Conservation (phyloP, 176 grass and related monocot species). For the Melocanna baccifera region DNA sequence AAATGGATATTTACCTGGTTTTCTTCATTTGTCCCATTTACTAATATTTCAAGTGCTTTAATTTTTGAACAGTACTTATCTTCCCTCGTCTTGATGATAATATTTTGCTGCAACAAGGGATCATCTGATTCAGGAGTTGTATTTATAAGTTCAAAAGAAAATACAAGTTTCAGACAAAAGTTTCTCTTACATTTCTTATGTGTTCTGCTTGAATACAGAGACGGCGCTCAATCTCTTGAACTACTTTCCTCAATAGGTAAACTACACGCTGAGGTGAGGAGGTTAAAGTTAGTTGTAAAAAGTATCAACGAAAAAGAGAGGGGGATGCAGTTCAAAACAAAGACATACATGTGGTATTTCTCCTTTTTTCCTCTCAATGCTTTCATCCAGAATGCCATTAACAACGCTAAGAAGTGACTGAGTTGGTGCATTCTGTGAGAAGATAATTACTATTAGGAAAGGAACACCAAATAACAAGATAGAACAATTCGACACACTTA, state of each 20-base stretch:
- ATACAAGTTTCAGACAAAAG: slow-evolving; percentile 4
- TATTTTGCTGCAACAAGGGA: slow-evolving; percentile 75
- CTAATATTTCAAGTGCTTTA: slow-evolving; percentile 74
- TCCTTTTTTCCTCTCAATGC: slow-evolving; percentile 96
- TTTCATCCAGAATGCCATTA: slow-evolving; percentile 96
- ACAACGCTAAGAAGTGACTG: slow-evolving; percentile 83
- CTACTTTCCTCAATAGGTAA: slow-evolving; percentile 84
- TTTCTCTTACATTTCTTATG: slow-evolving; percentile 81
- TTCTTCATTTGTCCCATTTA: slow-evolving; percentile 92
- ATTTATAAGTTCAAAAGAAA: slow-evolving; percentile 19
- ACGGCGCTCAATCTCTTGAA: slow-evolving; percentile 89
- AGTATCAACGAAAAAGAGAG: slow-evolving; percentile 5
- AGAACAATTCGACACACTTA: background rate
- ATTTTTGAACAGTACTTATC: slow-evolving; percentile 80
- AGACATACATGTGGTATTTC: slow-evolving; percentile 89
- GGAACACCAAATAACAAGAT: background rate
- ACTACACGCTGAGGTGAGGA: slow-evolving; percentile 69
- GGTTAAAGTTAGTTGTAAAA: slow-evolving; percentile 31
- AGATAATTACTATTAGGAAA: slow-evolving; percentile 40
- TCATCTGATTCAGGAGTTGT: slow-evolving; percentile 26
- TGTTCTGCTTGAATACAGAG: slow-evolving; percentile 94
- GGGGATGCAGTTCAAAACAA: background rate
- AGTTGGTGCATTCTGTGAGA: slow-evolving; percentile 78
- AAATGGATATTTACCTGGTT: slow-evolving; percentile 56
- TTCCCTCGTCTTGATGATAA: slow-evolving; percentile 63